These are phyloP conservation scores for Centaurea solstitialis DNA, from an alignment of 129 eudicot species.

Conservation along the genomic window DNA sequence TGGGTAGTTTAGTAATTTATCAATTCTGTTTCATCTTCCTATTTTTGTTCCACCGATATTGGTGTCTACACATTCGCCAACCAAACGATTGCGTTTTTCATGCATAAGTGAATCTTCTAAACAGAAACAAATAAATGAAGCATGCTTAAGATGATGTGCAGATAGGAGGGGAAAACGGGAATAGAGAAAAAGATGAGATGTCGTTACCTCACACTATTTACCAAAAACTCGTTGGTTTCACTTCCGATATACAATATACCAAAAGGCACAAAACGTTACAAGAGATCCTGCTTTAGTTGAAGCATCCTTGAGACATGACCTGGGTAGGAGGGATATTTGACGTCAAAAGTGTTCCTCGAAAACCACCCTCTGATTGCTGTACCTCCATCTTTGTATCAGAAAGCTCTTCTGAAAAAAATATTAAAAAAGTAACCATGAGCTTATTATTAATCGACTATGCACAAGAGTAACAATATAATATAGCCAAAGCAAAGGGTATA, in stretches of 20 bases:
- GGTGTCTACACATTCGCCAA: too few relatives aligned
- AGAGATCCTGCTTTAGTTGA: slow-evolving; percentile 31
- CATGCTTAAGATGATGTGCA: background rate
- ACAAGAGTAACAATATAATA: background rate
- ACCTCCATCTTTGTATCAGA: slow-evolving; percentile 72
- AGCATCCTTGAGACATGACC: slow-evolving; percentile 55
- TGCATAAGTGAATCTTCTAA: background rate
- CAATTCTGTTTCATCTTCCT: background rate
- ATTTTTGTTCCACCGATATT: background rate
- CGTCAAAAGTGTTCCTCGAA: slow-evolving; percentile 84
- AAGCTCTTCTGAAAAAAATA: slow-evolving; percentile 67
- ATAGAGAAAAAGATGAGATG: background rate
- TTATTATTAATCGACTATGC: background rate
- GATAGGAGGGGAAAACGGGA: background rate
- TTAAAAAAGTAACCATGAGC: background rate
- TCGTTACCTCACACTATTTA: slow-evolving; percentile 28
- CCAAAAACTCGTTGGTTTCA: slow-evolving; percentile 30
- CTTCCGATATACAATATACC: slow-evolving; percentile 26
- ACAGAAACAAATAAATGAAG: background rate
- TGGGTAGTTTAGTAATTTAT: background rate
- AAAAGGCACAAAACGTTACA: slow-evolving; percentile 23
- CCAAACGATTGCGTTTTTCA: background rate
- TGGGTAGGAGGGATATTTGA: slow-evolving; percentile 58
- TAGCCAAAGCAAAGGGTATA: too few relatives aligned
- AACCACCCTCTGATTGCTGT: slow-evolving; percentile 81